Evolutionary conservation across 257 asterid genomes (phyloP), one percentile per base, ranked within the genome.

Genomic region (Penstemon newberryi): DNA sequence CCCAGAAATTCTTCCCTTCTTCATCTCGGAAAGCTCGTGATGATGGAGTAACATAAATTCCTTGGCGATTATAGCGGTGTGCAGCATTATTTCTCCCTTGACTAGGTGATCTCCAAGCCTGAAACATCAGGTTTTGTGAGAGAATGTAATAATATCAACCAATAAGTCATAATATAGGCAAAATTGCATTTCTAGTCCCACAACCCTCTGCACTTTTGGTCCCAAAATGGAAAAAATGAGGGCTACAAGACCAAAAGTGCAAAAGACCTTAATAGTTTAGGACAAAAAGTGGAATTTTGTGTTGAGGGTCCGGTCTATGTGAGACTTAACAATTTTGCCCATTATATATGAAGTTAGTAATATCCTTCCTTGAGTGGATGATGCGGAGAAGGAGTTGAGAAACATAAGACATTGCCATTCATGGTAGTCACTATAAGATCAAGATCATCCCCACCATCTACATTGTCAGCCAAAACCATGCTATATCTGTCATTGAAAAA

Each of bases 371-470:
- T 94, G 80, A 89, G 96, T 78, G 99, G 98, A 85, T 89, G 96
- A 81, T 94, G 93, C 7, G 99, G 94, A 40, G 96, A 78, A 81
- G 99, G 96, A 59, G 96, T 91, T 37, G 99, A 94, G 73, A 94
- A 94, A 82, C 99, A 94, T 74, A 94, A 94, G 85, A 94, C 97
- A 60, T 94, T 94, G 63, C 99, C 98, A 59, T 94, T 94, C 99
- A 94, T 94, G 74, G 99, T 94, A 71, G 98, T 81, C 51, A 94
- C 96, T 73, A 94, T 78, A 69, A 94, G 98, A 75, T 94, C 99
- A 63, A 94, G 97, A 79, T 94, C 99, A 75, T 94, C 98, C 63
- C 99, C 99, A n/a, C 98, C 99, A 62, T 94, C 99, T 18, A 91
- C 87, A 69, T 91, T 94, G 73, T 94, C 98, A 55, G 99, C 99